Evolutionary conservation across 2,329 filamentous ascomycete genomes (phyloP).

Genomic region (Incumbomyces lentus): DNA sequence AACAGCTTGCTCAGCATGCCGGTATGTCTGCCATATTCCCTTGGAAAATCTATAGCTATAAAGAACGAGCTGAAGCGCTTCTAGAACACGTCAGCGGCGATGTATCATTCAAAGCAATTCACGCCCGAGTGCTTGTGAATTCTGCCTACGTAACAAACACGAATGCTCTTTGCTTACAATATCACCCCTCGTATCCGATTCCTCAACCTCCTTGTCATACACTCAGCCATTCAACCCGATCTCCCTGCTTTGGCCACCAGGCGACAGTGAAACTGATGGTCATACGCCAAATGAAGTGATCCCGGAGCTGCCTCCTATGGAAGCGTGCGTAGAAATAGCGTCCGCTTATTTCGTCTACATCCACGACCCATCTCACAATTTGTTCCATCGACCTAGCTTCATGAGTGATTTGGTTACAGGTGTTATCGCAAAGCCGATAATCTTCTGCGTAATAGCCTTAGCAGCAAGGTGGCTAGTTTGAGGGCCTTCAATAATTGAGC

Average conservation of each 20-base stretch:
- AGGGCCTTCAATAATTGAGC: too few relatives aligned
- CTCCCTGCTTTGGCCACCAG: not conserved
- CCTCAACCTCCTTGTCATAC: not conserved
- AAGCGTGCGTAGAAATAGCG: conserved; percentile 14
- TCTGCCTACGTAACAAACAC: conserved; percentile 10
- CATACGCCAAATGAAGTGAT: not conserved
- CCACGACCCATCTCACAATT: conserved; percentile 14
- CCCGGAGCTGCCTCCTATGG: conserved; percentile 6
- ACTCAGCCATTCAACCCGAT: not conserved
- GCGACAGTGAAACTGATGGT: not conserved
- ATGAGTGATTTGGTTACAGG: conserved; percentile 12
- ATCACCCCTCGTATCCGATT: too few relatives aligned
- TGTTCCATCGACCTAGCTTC: conserved; percentile 17
- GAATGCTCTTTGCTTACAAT: conserved; percentile 9
- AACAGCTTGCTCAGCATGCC: conserved; percentile 13
- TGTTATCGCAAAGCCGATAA: conserved; percentile 1
- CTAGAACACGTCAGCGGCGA: conserved; percentile 8
- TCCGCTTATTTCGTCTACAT: conserved; percentile 18
- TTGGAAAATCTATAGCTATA: not conserved
- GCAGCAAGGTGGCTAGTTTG: not conserved
- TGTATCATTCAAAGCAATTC: conserved; percentile 7
- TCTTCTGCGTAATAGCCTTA: conserved; percentile 1
- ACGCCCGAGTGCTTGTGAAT: conserved; percentile 9
- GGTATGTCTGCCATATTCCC: too few relatives aligned
- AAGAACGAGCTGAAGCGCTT: not conserved